These are phyloP conservation scores for Rubus idaeus DNA, from an alignment of 306 rosid species.

Conservation along the genomic window DNA sequence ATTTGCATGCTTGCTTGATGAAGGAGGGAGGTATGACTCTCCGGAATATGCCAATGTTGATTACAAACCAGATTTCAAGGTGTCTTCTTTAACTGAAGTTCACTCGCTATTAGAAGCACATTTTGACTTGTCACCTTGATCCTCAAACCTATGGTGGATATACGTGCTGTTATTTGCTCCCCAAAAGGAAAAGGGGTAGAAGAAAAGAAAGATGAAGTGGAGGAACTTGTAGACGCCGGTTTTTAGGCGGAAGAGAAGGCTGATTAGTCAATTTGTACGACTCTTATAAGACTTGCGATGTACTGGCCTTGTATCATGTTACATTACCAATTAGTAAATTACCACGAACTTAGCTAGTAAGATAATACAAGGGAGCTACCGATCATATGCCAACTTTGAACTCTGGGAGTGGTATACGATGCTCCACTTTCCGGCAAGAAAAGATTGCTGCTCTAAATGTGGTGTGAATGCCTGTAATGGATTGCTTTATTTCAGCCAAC, in stretches of 20 bases:
- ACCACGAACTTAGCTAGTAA: neutral
- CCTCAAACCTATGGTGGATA: conserved; percentile 6
- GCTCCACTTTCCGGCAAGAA: no score
- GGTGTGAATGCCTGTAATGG: neutral
- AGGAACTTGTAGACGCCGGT: neutral
- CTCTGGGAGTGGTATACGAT: no score
- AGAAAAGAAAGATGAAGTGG: neutral
- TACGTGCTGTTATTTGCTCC: neutral
- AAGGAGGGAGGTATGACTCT: conserved; percentile 70
- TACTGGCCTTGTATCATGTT: neutral
- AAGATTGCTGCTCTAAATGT: neutral
- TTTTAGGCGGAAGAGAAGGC: neutral
- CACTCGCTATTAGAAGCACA: conserved; percentile 52
- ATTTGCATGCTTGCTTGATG: conserved; percentile 81
- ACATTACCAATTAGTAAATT: neutral
- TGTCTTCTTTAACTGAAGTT: conserved; percentile 70
- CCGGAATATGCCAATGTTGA: conserved; percentile 45
- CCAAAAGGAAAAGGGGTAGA: neutral
- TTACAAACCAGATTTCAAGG: conserved; percentile 78
- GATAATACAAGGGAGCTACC: neutral
- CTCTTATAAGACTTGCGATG: neutral
- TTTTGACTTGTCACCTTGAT: conserved; percentile 71
- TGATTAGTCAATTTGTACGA: neutral
- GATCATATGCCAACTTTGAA: neutral
- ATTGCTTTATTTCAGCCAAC: no score